Evolutionary conservation across 257 asterid species (phyloP), one percentile per base, ranked within the genome.

Genomic region (Capsicum chinense): DNA sequence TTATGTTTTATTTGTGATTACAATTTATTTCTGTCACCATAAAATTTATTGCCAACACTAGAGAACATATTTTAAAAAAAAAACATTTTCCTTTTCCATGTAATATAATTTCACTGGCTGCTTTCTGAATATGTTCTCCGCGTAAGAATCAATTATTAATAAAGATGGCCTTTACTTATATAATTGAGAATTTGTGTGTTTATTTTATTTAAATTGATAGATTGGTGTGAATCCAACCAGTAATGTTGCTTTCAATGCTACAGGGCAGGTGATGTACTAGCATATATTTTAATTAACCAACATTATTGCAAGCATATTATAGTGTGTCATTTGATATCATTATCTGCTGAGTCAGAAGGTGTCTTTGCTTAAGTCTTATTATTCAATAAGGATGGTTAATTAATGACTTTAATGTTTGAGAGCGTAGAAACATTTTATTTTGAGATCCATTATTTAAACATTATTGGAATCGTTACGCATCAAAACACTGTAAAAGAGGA

Each of bases 121-220:
- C 68, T 62, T 62, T 62, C 39, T 62, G 68, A 62, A 62, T 62
- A 62, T 62, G 37, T 62, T 10, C 37, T 62, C 68, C 56, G 56
- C 56, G 13, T 52, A 52, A 52, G 56, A 50, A 50, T 50, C 56
- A 50, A 48, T 6, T 48, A 48, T 48, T 48, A 50, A 50, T 52
- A 52, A 52, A 52, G 56, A 9, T 52, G 10, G 56, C 9, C 33
- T 59, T 63, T 39, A 39, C 44, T 26, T 26, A 39, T 4, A 39
- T 39, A 39, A 39, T 39, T 39, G 44, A 39, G 44, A 39, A 39
- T 3, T 3, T 3, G 52, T 39, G 37, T 68, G 26, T 11, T 73
- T 73, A 73, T 48, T 48, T 73, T 73, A 73, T 73, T 73, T 19
- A 3, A 73, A 12, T 19, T 73, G n/a, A 73, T 48, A 10, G 16